A percentile compares a stretch with the other conserved stretches of the same genome.
These are phyloP conservation scores for Epichloe scottii DNA, from an alignment of 2,329 filamentous ascomycete genomes.

Conservation along the genomic window DNA sequence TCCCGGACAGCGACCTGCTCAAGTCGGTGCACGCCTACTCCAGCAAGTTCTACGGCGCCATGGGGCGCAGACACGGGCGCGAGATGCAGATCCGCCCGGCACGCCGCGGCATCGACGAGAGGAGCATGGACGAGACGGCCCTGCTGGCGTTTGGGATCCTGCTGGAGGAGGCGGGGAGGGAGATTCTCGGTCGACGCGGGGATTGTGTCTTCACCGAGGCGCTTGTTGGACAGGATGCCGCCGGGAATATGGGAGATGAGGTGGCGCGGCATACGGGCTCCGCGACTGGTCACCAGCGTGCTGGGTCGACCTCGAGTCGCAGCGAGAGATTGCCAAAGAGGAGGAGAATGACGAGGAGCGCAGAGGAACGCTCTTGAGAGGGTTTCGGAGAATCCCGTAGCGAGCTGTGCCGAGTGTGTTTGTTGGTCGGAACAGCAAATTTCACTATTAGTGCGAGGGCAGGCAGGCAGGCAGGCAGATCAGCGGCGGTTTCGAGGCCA, in stretches of 20 bases:
- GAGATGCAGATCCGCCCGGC: slow-evolving; percentile 5
- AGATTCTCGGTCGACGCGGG: slow-evolving; percentile 49
- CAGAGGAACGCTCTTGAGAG: background rate
- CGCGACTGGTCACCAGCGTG: slow-evolving; percentile 14
- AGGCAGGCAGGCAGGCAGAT: too few relatives aligned
- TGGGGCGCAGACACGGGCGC: slow-evolving; percentile 13
- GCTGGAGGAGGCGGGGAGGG: slow-evolving; percentile 55
- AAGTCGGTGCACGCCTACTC: slow-evolving; percentile 57
- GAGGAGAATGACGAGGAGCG: slow-evolving; percentile 15
- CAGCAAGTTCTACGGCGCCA: slow-evolving; percentile 49
- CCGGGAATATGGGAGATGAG: slow-evolving; percentile 7
- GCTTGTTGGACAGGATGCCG: background rate
- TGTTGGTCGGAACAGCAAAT: too few relatives aligned
- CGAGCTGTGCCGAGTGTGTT: too few relatives aligned
- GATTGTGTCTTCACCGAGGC: slow-evolving; percentile 62
- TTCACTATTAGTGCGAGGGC: too few relatives aligned
- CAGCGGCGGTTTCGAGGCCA: too few relatives aligned
- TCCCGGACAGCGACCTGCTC: slow-evolving; percentile 59
- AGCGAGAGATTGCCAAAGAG: slow-evolving; percentile 17
- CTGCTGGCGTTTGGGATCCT: slow-evolving; percentile 63
- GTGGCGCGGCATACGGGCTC: slow-evolving; percentile 5
- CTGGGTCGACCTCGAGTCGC: slow-evolving; percentile 10
- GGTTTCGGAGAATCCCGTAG: background rate
- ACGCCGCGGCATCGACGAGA: slow-evolving; percentile 30
- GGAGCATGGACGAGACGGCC: slow-evolving; percentile 67